Evolutionary conservation across 352 stramenopile genomes (phyloP), one percentile per base, ranked within the genome.

Genomic region (Pythium phragmiticola): DNA sequence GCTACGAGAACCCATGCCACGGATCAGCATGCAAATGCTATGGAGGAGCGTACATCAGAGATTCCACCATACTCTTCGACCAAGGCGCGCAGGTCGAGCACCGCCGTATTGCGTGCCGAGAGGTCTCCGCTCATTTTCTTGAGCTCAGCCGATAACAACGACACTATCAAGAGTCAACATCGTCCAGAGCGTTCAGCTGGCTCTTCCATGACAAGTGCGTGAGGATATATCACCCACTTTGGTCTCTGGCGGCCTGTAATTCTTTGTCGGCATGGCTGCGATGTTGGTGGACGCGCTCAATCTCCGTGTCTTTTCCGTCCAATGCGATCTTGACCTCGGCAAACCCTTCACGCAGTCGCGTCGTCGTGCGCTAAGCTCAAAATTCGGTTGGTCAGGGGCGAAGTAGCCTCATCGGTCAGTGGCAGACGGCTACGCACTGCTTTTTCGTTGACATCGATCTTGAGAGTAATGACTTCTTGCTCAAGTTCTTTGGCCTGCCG

Each of bases 371-470:
- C 81, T 90, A 30, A 7, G 13, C 36, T 11, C 5, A 21, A 48
- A 1, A n/a, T 9, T 36, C n/a, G 19, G 7, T 59, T 36, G 3
- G 47, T 53, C 19, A 46, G 50, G 39, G 39, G 39, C 6, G 5
- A 30, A 5, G 26, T 5, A 30, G 3, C 26, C 26, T 30, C 26
- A 5, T 5, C 26, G 26, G 26, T 30, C 26, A 30, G 26, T 5
- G 26, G 4, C 2, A 30, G 3, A 30, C 26, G 2, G 4, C 3
- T 30, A 33, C 60, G 36, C 59, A 84, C 80, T 60, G 53, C 61
- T 63, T 74, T 84, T 66, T 89, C 80, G 34, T 87, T 73, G 11
- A 87, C 53, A 60, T 83, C 74, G 34, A 64, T 78, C 34, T 82
- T 67, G 2, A 87, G 72, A 6, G 52, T 61, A 23, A 65, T 45